Evolutionary conservation across 2,329 filamentous ascomycete genomes (phyloP).

Genomic region (Sporothrix curviconia): DNA sequence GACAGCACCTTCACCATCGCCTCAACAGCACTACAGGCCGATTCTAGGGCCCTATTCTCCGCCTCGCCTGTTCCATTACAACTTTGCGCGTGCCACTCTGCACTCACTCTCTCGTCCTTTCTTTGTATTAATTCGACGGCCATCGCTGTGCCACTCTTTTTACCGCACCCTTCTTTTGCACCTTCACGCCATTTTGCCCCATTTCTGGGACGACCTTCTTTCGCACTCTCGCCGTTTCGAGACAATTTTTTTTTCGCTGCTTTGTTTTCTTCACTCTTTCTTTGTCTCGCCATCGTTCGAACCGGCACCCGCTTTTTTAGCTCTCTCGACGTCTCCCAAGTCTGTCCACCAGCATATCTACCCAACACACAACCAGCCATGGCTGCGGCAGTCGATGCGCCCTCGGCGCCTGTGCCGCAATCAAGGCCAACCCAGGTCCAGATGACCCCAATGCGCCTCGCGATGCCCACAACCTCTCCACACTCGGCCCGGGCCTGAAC

Average conservation of each 20-base stretch:
- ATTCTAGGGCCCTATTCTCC: neutral
- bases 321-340: neutral
- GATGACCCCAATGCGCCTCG: conserved; percentile 27
- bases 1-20: conserved; percentile 5
- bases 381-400: neutral
- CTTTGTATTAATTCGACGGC: neutral
- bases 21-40: too few relatives aligned
- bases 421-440: neutral
- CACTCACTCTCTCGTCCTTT: neutral
- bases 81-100: neutral
- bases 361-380: neutral
- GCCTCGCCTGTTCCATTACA: neutral
- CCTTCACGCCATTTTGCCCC: neutral
- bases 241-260: neutral
- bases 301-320: neutral
- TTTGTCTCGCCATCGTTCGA: conserved; percentile 1
- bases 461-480: conserved; percentile 55
- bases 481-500: conserved; percentile 60
- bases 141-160: neutral
- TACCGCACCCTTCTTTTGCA: neutral
- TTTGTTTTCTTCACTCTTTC: neutral
- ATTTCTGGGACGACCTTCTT: too few relatives aligned
- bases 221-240: neutral
- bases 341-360: neutral
- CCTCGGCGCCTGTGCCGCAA: neutral